Evolutionary conservation across 1,284 basidiomycete genomes (phyloP), one percentile per base, ranked within the genome.

Genomic region (Pascua sp.): DNA sequence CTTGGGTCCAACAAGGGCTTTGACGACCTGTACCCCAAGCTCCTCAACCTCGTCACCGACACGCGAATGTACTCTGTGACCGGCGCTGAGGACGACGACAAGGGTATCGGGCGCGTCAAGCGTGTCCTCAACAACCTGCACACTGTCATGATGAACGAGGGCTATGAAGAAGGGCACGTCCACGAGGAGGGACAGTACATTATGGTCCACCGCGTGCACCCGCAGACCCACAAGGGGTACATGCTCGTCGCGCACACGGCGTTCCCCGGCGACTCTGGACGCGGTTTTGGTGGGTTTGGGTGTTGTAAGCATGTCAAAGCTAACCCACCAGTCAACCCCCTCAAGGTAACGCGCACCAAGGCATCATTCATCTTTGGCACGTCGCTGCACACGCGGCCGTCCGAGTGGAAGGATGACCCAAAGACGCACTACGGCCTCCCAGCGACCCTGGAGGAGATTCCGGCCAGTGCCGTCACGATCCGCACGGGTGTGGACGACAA

Each of bases 181-280:
- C 92, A 93, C 69, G 91, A 96, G 73, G 94, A 97, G 72, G 91
- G 90, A 1, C 67, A 94, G 90, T 97, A 97, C 76, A 93, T 97
- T 62, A 83, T 89, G 51, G 80, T 95, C 42, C 90, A 94, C 69
- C 87, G 93, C 36, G 88, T 96, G 5, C 90, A 96, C 65, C 92
- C 93, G 0, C 77, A 77, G n/a, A 90, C 90, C 0, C 91, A 92
- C 77, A 89, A 89, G 70, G 94, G 94, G 0, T 97, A 93, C 75
- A 72, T 97, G 43, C 81, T 97, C 16, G 84, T 97, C 16, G 89
- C 89, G 1, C 92, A 94, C 65, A 93, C 90, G 0, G 91, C 91
- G 0, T 96, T 94, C 80, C 89, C 88, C 67, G 87, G 87, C 2
- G 83, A 82, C 43, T 88, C 87, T 62, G 88, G 88, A 57, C 85